Percentiles rank a stretch among this genome's conserved stretches.
These are phyloP conservation scores for Populus euphratica DNA, from an alignment of 345 rosid species.

Conservation along the genomic window DNA sequence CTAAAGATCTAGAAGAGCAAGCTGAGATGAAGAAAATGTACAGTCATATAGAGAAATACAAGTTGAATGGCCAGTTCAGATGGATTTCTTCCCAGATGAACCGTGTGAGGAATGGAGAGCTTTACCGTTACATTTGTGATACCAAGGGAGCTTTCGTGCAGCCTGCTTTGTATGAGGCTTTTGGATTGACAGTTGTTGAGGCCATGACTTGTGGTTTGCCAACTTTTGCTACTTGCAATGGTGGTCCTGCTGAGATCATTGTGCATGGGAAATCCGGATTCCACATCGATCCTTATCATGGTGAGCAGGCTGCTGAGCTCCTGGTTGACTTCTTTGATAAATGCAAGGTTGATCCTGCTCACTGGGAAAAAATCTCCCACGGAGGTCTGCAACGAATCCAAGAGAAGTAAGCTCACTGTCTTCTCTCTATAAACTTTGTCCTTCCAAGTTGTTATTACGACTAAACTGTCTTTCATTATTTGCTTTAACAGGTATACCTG, in stretches of 20 bases:
- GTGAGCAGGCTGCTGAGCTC: constrained; percentile 67
- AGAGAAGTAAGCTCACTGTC: constrained; percentile 58
- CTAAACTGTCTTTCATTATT: neutral
- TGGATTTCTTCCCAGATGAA: constrained; percentile 96
- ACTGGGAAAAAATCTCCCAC: constrained; percentile 70
- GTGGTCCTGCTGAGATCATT: constrained; percentile 97
- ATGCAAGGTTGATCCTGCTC: constrained; percentile 56
- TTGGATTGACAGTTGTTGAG: constrained; percentile 84
- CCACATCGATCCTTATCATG: constrained; percentile 92
- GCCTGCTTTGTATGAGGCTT: constrained; percentile 82
- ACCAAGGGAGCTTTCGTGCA: constrained; percentile 88
- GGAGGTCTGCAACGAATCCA: constrained; percentile 77
- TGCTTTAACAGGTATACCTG: constrained; percentile 62
- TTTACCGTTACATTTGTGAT: constrained; percentile 75
- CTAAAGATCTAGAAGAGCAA: constrained; percentile 85
- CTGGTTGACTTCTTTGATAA: constrained; percentile 71
- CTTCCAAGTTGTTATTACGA: neutral
- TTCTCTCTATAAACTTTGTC: neutral
- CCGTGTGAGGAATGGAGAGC: constrained; percentile 75
- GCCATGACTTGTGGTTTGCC: constrained; percentile 90
- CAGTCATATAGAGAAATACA: constrained; percentile 54
- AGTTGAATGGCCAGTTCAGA: constrained; percentile 70
- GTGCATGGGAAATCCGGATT: constrained; percentile 79
- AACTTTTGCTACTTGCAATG: constrained; percentile 80
- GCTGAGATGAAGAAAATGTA: constrained; percentile 91